A percentile compares a stretch with the other conserved stretches of the same genome.
Evolutionary conservation across 1,139 yeast genomes (phyloP).

Genomic region (Taphrina deformans): DNA sequence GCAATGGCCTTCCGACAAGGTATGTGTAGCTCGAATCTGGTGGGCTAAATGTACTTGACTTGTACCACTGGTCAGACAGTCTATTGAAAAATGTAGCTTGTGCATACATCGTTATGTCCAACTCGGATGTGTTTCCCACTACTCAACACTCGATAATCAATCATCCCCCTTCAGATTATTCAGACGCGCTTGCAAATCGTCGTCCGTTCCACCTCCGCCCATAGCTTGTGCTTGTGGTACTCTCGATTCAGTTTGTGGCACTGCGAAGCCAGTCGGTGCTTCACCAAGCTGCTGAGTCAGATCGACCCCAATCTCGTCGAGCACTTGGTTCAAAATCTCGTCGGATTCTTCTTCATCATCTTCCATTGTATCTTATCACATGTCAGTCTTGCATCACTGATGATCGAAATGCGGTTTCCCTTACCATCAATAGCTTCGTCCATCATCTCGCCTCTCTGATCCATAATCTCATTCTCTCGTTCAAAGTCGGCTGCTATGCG

Average conservation of each 20-base stretch:
- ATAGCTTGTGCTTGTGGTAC: constrained; percentile 32
- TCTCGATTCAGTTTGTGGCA: constrained; percentile 15
- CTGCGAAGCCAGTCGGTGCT: constrained; percentile 32
- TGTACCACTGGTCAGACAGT: neutral
- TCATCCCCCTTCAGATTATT: constrained; percentile 26
- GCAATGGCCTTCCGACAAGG: no score
- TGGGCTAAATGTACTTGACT: no score
- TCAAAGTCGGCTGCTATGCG: constrained; percentile 94
- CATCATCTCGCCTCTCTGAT: constrained; percentile 97
- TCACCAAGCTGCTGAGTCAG: constrained; percentile 53
- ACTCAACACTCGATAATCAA: no score
- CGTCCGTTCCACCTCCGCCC: constrained; percentile 31
- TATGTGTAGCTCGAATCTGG: no score
- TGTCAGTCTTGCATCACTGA: constrained; percentile 67
- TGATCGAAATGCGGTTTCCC: neutral
- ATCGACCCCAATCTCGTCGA: constrained; percentile 95
- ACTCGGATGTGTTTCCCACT: neutral
- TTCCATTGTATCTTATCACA: constrained; percentile 45
- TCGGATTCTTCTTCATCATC: constrained; percentile 71
- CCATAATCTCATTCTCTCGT: constrained; percentile 92
- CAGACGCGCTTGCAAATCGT: constrained; percentile 31
- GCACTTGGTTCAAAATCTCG: constrained; percentile 83
- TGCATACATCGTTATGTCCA: neutral
- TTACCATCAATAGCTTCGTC: constrained; percentile 92
- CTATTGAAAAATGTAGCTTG: no score